Base-by-base conservation (phyloP, 805 yeast genomes). In the Barnettozyma salicaria region DNA sequence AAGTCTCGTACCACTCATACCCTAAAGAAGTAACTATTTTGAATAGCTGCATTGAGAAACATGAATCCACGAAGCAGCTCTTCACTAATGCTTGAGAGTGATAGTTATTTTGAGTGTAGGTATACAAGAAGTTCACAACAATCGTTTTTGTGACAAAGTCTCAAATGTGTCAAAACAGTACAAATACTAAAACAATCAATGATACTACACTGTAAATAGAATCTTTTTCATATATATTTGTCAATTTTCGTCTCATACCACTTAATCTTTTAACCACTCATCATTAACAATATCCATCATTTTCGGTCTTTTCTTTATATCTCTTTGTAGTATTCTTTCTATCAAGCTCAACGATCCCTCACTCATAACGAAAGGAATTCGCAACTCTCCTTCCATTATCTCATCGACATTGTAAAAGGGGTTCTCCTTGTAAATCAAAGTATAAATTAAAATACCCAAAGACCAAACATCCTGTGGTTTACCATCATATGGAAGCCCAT, bases 381-480 rank as follows among this genome's bases (percentile, higher is more conserved):
- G 70, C 43, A 89, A 61, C 32, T 81, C 89, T 1, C 95, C 96
- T 47, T 87, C 96, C 76, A 89, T 76, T 37, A 92, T 92, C 58
- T 89, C 97, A 59, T 90, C 97, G 33, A 89, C 94, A 55, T 86
- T 88, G 59, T 87, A 86, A 53, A 90, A 92, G 7, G 98, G 98
- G 52, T 90, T 89, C 56, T 92, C 97, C 55, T 89, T 86, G 67
- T 82, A 92, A 6, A 90, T 70, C 53, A 92, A 74, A 0, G 97
- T 92, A 61, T 89, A 92, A 17, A 92, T 64, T 40, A 92, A 64
- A 17, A 92, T 84, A 3, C 98, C 98, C 55, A 90, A 68, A 0
- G 97, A 96, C 98, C 98, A 92, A 2, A 89, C 80, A 61, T 92
- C 98, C 59, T 92, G 98, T 4, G 95, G 90, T 56, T 76, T 81